Evolutionary conservation across 768 basidiomycete genomes (phyloP), one percentile per base, ranked within the genome.

Genomic region (Sarcomyxa edulis): DNA sequence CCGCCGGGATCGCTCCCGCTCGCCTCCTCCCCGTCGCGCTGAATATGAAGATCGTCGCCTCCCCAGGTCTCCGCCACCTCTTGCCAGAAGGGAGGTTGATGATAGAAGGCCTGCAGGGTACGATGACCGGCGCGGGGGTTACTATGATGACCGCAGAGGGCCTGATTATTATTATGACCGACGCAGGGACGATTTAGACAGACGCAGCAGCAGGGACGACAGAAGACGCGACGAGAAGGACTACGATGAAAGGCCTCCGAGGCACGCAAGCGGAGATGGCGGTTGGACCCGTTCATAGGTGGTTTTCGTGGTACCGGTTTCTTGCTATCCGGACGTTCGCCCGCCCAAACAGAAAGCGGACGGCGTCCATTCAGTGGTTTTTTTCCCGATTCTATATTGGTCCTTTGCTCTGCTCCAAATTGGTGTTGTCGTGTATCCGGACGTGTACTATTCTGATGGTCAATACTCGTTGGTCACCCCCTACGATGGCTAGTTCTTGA

Each of bases 51-150:
- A 84, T 64, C 81, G 84, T 71, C 83, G 81, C 48, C 53, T 50
- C 54, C 67, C 80, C 70, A 82, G 85, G 75, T 86, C 84, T 68
- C 81, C 86, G 58, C 81, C 84, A 50, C 73, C n/a, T n/a, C n/a
- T n/a, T n/a, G n/a, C 78, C 43, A 74, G 70, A 74, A 84, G 86
- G 74, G 84, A 88, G 54, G 68, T 68, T 65, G 84, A 88, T 71
- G 84, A 88, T 66, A 79, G 72, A 76, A 82, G 83, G 74, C 76
- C 84, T 79, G 82, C 84, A 81, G 85, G 84, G 80, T 86, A 88
- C 80, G 87, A 89, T 78, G 83, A 87, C 76, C 72, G 78, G 64
- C 81, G 87, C 62, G 81, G 87, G 65, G 84, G 83, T 55, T 79
- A 77, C 55, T 78, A 80, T 78, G 83, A 85, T 79, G 81, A 81